phyloP scores from a whole-genome alignment of 768 basidiomycete genomes.

The Boletus rubescentipes region DNA sequence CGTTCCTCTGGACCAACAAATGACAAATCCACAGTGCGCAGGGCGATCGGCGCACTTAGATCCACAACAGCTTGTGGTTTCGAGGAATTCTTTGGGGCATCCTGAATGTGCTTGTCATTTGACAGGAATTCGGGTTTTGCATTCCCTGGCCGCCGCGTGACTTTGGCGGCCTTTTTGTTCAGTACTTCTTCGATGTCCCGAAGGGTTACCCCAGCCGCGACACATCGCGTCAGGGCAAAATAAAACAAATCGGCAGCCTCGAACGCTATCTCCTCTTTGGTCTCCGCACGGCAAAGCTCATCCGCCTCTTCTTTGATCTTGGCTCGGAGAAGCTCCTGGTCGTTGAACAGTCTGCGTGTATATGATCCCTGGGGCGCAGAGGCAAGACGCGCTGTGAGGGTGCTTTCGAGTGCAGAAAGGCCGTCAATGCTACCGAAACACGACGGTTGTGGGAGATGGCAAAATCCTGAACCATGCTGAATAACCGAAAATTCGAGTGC shows the following conservation, averaged over 20 bases:
- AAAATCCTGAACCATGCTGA: slow-evolving; percentile 91
- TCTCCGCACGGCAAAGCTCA: slow-evolving; percentile 84
- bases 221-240: slow-evolving; percentile 85
- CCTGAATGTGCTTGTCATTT: slow-evolving; percentile 19
- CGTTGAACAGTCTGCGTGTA: slow-evolving; percentile 82
- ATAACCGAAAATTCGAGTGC: slow-evolving; percentile 87
- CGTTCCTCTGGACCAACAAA: slow-evolving; percentile 50
- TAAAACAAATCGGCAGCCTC: slow-evolving; percentile 96
- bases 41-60: slow-evolving; percentile 56
- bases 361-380: slow-evolving; percentile 90
- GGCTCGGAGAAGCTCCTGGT: slow-evolving; percentile 75
- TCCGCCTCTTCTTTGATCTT: slow-evolving; percentile 99
- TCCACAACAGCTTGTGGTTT: slow-evolving; percentile 24
- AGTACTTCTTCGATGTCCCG: slow-evolving; percentile 82
- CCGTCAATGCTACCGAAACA: slow-evolving; percentile 90
- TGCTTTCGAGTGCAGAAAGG: slow-evolving; percentile 75
- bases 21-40: slow-evolving; percentile 71
- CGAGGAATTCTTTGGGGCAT: slow-evolving; percentile 30
- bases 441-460: slow-evolving; percentile 82
- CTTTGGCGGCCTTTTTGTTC: slow-evolving; percentile 81
- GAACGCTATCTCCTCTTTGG: slow-evolving; percentile 82
- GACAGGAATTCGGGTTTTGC: slow-evolving; percentile 80
- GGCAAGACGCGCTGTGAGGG: slow-evolving; percentile 65
- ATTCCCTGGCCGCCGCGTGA: slow-evolving; percentile 86
- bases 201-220: slow-evolving; percentile 77